Conservation (phyloP, 495 filamentous ascomycete species). For the Penicillium canescens region DNA sequence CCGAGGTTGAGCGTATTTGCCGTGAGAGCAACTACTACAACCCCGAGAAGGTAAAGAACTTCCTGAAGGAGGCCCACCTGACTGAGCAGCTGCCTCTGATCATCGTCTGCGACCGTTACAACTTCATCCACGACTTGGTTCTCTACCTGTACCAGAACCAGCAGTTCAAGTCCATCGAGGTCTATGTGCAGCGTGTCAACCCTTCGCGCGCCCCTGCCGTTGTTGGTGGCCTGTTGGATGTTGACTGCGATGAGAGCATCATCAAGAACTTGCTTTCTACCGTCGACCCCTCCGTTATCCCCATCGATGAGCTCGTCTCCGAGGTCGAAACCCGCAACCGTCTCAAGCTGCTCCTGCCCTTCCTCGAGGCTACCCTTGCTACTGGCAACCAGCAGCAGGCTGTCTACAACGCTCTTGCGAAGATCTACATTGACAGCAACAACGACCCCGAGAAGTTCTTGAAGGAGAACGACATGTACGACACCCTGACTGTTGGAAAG, state of each 20-base stretch:
- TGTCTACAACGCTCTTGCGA: constrained; percentile 96
- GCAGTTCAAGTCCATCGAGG: constrained; percentile 98
- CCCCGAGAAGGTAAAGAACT: constrained; percentile 98
- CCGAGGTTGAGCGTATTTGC: constrained; percentile 96
- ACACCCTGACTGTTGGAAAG: constrained; percentile 88
- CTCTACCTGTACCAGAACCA: constrained; percentile 99
- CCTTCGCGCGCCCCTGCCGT: constrained; percentile 91
- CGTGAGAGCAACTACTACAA: constrained; percentile 94
- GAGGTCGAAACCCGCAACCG: constrained; percentile 96
- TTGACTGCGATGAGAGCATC: constrained; percentile 94
- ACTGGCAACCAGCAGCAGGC: constrained; percentile 96
- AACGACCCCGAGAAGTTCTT: constrained; percentile 98
- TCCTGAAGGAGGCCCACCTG: constrained; percentile 93
- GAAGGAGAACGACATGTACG: constrained; percentile 97
- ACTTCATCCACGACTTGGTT: constrained; percentile 96
- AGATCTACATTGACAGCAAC: constrained; percentile 99
- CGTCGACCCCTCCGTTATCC: constrained; percentile 80
- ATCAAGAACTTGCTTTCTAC: constrained; percentile 92
- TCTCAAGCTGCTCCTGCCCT: constrained; percentile 92
- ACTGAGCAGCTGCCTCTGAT: constrained; percentile 94
- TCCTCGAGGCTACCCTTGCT: constrained; percentile 90
- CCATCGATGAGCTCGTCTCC: constrained; percentile 91
- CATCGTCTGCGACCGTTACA: constrained; percentile 98
- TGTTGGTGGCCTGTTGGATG: constrained; percentile 91
- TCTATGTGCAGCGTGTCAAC: constrained; percentile 99